These are phyloP conservation scores for Chamaecyparis obtusa DNA, from an alignment of 75 land plant genomes.

Conservation along the genomic window DNA sequence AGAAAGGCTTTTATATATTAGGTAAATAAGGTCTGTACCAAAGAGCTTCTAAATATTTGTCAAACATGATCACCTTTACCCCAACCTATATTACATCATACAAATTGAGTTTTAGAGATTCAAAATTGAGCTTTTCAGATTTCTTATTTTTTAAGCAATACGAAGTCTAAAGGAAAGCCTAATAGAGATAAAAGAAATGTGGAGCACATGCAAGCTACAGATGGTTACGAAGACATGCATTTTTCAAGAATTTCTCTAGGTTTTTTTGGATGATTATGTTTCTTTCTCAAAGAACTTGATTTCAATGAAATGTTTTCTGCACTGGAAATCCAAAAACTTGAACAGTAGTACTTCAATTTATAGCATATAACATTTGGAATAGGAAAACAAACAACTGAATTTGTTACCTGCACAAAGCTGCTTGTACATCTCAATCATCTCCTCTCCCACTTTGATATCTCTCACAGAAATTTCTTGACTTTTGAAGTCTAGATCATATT, in stretches of 20 bases:
- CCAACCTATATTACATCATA: background rate
- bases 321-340: background rate
- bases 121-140: background rate
- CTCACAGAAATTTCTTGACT: slow-evolving; percentile 63
- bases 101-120: background rate
- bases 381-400: slow-evolving; percentile 9
- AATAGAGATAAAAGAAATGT: no score
- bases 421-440: slow-evolving; percentile 88
- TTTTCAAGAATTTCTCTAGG: background rate
- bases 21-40: background rate
- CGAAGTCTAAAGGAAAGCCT: background rate
- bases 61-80: background rate
- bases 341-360: background rate
- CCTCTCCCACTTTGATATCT: slow-evolving; percentile 79
- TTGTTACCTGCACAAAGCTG: slow-evolving; percentile 75
- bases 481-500: slow-evolving; percentile 92
- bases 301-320: background rate
- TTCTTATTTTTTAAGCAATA: background rate
- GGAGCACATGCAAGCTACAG: background rate
- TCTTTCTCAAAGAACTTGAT: background rate
- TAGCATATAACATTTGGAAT: background rate
- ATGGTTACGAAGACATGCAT: background rate
- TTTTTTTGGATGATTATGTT: background rate
- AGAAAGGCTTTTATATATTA: background rate
- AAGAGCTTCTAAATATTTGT: background rate